These are phyloP conservation scores for Petunia secreta DNA, from an alignment of 257 asterid genomes.

Conservation along the genomic window DNA sequence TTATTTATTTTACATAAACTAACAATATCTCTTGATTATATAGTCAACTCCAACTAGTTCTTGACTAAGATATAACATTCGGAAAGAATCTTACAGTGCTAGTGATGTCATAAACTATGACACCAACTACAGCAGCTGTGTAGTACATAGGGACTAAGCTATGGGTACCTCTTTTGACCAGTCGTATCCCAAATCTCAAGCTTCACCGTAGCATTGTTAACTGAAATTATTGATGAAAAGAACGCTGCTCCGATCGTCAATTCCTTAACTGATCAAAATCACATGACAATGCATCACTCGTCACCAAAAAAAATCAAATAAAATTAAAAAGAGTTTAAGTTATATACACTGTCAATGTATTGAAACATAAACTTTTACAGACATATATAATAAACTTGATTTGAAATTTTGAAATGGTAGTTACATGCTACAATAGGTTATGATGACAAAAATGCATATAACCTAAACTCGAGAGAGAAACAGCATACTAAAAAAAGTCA, in stretches of 20 bases:
- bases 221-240: conserved; percentile 83
- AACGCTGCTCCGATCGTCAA: conserved; percentile 98
- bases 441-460: no score
- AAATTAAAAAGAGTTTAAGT: no score
- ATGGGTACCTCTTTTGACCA: conserved; percentile 94
- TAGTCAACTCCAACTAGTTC: background rate
- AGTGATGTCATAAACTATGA: conserved; percentile 87
- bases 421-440: no score
- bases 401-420: no score
- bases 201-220: conserved; percentile 76
- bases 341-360: no score
- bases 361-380: no score
- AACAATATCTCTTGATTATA: background rate
- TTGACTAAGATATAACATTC: background rate
- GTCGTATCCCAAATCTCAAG: conserved; percentile 99
- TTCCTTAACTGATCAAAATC: conserved; percentile 53
- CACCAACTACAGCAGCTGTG: conserved; percentile 95
- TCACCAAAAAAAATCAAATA: conserved; percentile 3
- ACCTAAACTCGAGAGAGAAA: background rate
- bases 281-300: background rate
- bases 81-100: conserved; percentile 55
- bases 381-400: no score
- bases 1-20: background rate
- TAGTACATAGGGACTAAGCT: conserved; percentile 99
- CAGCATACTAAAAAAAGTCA: background rate